phyloP scores from a whole-genome alignment of 208 protist species.

The Tritrichomonas musculus region DNA sequence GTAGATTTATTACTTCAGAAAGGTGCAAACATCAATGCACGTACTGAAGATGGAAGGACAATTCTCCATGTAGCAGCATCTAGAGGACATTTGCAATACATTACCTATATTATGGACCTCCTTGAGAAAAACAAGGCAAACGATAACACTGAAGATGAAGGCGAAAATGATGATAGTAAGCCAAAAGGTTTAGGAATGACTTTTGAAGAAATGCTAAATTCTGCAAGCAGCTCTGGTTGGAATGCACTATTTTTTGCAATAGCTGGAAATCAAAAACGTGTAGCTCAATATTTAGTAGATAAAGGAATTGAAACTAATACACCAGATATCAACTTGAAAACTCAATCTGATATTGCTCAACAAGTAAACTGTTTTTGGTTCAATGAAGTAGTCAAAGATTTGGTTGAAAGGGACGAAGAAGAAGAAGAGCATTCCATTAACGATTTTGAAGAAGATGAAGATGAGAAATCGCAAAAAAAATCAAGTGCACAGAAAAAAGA shows the following conservation, averaged over 20 bases:
- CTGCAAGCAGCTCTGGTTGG: background rate
- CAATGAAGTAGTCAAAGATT: no score
- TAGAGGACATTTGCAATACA: background rate
- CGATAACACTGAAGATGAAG: no score
- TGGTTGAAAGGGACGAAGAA: no score
- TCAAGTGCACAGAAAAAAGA: no score
- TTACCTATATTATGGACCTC: background rate
- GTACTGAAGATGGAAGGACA: background rate
- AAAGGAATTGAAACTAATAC: background rate
- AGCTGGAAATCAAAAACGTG: background rate
- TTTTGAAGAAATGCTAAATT: background rate
- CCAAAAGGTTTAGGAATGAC: no score
- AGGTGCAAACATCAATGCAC: background rate
- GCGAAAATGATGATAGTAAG: no score
- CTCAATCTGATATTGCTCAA: background rate
- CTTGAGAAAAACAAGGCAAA: no score
- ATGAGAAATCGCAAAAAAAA: no score
- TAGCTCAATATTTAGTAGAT: background rate
- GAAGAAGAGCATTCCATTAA: no score
- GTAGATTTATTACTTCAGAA: background rate
- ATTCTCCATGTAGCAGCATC: background rate
- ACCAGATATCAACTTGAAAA: background rate
- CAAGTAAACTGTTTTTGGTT: no score
- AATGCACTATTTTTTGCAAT: background rate
- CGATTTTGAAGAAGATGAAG: no score